Conservation (phyloP, 2,329 filamentous ascomycete species). For the Alternaria conjuncta region DNA sequence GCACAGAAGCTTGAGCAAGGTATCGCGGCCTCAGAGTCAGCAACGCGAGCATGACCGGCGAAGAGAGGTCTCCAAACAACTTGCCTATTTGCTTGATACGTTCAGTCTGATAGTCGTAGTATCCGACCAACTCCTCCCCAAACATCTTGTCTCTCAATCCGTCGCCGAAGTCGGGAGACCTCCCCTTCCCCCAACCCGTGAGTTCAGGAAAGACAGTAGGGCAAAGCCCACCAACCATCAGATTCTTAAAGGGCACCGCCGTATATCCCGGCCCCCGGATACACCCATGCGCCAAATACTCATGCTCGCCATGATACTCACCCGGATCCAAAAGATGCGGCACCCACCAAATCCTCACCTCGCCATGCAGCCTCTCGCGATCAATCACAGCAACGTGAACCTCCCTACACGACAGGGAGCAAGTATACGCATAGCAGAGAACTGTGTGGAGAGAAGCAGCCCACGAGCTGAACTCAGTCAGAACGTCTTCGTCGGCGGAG, state of each 20-base stretch:
- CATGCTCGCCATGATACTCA: background rate
- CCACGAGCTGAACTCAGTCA: background rate
- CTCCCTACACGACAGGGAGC: background rate
- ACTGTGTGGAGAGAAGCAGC: background rate
- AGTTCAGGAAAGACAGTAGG: no score
- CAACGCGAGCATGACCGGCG: no score
- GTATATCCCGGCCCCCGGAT: background rate
- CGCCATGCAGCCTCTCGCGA: background rate
- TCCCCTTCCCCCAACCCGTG: no score
- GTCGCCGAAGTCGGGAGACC: no score
- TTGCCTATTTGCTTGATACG: no score
- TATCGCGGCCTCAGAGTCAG: no score
- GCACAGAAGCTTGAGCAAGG: no score
- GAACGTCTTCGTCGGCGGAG: accelerated
- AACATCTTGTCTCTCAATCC: no score
- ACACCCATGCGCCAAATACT: background rate
- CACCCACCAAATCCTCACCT: background rate
- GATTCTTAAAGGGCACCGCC: background rate
- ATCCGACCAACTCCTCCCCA: no score
- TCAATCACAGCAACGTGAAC: background rate
- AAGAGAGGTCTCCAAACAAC: no score
- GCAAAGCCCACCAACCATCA: background rate
- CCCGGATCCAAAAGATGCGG: background rate
- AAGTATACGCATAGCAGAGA: background rate
- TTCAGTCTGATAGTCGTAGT: no score